Conservation (phyloP, 768 basidiomycete genomes). For the Phylloporus sp. region DNA sequence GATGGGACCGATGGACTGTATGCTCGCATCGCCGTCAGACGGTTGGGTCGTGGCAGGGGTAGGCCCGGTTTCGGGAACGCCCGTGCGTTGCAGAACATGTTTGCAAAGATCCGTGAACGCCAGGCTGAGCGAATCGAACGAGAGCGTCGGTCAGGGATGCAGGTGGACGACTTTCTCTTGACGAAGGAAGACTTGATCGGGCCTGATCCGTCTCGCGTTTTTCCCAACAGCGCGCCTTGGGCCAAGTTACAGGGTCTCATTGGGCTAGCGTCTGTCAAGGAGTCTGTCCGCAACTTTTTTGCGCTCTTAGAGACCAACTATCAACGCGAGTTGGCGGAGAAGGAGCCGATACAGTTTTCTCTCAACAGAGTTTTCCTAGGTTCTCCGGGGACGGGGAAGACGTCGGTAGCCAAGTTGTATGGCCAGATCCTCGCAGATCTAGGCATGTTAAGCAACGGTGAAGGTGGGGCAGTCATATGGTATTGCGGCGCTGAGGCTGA, state of each 20-base stretch:
- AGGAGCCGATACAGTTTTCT: slow-evolving; percentile 48
- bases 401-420: slow-evolving; percentile 65
- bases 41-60: slow-evolving; percentile 59
- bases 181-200: slow-evolving; percentile 59
- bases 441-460: slow-evolving; percentile 64
- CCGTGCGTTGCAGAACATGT: slow-evolving; percentile 53
- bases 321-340: slow-evolving; percentile 53
- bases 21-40: slow-evolving; percentile 52
- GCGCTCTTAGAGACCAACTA: slow-evolving; percentile 52
- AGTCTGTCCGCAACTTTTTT: slow-evolving; percentile 48
- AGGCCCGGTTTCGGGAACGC: slow-evolving; percentile 66
- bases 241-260: slow-evolving; percentile 48
- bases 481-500: not conserved
- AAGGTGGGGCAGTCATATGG: slow-evolving; percentile 43
- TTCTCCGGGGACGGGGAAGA: slow-evolving; percentile 70
- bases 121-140: slow-evolving; percentile 50
- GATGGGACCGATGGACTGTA: slow-evolving; percentile 55
- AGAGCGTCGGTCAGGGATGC: slow-evolving; percentile 38
- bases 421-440: slow-evolving; percentile 61
- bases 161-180: slow-evolving; percentile 51
- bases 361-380: slow-evolving; percentile 68
- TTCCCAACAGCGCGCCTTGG: slow-evolving; percentile 48
- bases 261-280: slow-evolving; percentile 57
- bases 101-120: slow-evolving; percentile 44
- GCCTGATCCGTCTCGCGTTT: slow-evolving; percentile 52